Conservation (phyloP, 345 rosid genomes). For the Camelina sativa region DNA sequence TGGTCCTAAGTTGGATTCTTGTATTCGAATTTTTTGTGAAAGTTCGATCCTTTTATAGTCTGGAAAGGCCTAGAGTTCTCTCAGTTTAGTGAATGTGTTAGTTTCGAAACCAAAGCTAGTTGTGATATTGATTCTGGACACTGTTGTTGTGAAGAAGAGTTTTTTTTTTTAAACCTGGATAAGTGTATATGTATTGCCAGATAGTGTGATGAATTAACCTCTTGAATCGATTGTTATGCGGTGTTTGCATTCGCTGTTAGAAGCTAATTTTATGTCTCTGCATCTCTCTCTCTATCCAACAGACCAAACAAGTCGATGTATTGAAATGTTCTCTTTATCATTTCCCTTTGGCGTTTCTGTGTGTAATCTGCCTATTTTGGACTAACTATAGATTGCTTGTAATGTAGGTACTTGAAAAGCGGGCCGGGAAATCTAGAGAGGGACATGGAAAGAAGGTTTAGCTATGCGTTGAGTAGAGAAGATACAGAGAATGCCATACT, state of each 20-base stretch:
- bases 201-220: not conserved
- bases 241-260: not conserved
- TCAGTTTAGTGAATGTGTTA: constrained; percentile 10
- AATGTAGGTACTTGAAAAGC: constrained; percentile 74
- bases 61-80: not conserved
- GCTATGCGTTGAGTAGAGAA: constrained; percentile 90
- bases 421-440: constrained; percentile 94
- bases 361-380: not conserved
- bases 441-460: constrained; percentile 94
- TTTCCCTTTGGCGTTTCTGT: not conserved
- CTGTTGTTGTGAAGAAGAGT: constrained; percentile 17
- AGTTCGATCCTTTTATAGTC: not conserved
- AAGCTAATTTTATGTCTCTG: not conserved
- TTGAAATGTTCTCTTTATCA: not conserved
- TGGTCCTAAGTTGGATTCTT: constrained; percentile 3
- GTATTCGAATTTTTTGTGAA: not conserved
- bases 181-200: constrained; percentile 7
- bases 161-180: not conserved
- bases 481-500: constrained; percentile 91
- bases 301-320: not conserved
- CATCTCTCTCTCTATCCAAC: not conserved
- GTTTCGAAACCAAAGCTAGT: constrained; percentile 8
- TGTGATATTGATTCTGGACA: not conserved
- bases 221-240: not conserved
- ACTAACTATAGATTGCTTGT: not conserved